A percentile compares a stretch with the other conserved stretches of the same genome.
Evolutionary conservation across 2,329 filamentous ascomycete genomes (phyloP).

Genomic region (Penicillium sp.): DNA sequence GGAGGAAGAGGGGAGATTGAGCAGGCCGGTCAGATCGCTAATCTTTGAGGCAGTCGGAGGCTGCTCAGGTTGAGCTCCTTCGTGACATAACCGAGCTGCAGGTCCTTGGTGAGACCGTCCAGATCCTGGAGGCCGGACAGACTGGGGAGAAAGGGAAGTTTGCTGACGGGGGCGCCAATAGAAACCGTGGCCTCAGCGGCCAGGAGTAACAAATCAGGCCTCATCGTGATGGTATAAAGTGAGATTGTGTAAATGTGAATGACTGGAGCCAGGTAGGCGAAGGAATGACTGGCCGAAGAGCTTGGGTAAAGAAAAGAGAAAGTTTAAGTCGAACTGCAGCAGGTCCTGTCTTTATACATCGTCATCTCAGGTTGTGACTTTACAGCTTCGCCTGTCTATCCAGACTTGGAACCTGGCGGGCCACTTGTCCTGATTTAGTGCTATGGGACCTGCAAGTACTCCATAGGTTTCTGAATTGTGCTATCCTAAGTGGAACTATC

Average conservation of each 20-base stretch:
- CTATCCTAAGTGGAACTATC: too few species aligned
- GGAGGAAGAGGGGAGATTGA: conserved; percentile 16
- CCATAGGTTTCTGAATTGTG: too few species aligned
- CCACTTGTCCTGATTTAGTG: too few species aligned
- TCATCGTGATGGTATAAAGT: conserved; percentile 16
- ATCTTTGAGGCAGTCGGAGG: conserved; percentile 19
- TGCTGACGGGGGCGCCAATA: not conserved
- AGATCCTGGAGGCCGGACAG: conserved; percentile 13
- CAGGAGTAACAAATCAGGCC: conserved; percentile 41
- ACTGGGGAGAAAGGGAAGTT: conserved; percentile 5
- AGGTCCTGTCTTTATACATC: conserved; percentile 16
- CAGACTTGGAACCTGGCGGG: too few species aligned
- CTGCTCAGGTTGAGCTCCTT: conserved; percentile 17
- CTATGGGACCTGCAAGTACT: too few species aligned
- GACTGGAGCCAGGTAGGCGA: conserved; percentile 20
- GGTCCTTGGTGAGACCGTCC: conserved; percentile 13
- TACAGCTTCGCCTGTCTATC: too few species aligned
- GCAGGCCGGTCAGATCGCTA: conserved; percentile 19
- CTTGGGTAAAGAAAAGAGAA: conserved; percentile 7
- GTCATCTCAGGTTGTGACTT: too few species aligned
- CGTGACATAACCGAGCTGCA: conserved; percentile 21
- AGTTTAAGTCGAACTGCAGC: conserved; percentile 3
- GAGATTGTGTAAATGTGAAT: conserved; percentile 14
- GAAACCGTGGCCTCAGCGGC: conserved; percentile 11
- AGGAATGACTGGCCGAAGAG: conserved; percentile 13